phyloP scores from a whole-genome alignment of 768 basidiomycete species.

The Mycena albidolilacea region DNA sequence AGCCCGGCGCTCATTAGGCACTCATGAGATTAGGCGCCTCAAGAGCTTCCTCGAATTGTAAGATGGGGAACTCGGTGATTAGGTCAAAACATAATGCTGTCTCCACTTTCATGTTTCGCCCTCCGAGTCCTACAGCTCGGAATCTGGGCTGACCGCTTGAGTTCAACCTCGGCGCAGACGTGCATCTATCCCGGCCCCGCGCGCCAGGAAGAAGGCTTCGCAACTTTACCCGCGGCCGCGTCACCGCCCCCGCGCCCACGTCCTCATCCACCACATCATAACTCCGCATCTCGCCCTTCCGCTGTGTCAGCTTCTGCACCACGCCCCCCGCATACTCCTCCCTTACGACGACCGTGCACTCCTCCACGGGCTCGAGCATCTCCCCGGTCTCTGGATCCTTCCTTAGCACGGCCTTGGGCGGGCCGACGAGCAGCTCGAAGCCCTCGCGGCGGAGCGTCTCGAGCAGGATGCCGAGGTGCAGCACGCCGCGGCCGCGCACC shows the following conservation, averaged over 20 bases:
- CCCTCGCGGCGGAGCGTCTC: conserved; percentile 66
- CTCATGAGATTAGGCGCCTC: too few relatives aligned
- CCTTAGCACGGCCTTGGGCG: conserved; percentile 66
- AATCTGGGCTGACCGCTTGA: too few relatives aligned
- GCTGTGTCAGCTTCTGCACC: conserved; percentile 65
- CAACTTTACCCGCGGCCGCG: conserved; percentile 26
- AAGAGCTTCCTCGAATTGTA: too few relatives aligned
- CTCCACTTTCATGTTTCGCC: too few relatives aligned
- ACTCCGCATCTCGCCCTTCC: conserved; percentile 63
- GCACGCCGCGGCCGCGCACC: conserved; percentile 63
- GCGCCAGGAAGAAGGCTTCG: too few relatives aligned
- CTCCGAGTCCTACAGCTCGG: too few relatives aligned
- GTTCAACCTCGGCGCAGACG: too few relatives aligned
- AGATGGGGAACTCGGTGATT: too few relatives aligned
- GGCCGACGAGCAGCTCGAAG: conserved; percentile 62
- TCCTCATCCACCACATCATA: conserved; percentile 62
- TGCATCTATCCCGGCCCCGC: too few relatives aligned
- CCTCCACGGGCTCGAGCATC: conserved; percentile 64
- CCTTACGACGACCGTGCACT: conserved; percentile 60
- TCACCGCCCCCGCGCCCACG: conserved; percentile 39
- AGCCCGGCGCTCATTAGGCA: too few relatives aligned
- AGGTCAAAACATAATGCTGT: too few relatives aligned
- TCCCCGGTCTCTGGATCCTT: conserved; percentile 56
- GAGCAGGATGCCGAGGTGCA: conserved; percentile 66
- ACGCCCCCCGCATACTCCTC: conserved; percentile 65